Evolutionary conservation across 495 filamentous ascomycete genomes (phyloP).

Genomic region (Neurospora sp.): DNA sequence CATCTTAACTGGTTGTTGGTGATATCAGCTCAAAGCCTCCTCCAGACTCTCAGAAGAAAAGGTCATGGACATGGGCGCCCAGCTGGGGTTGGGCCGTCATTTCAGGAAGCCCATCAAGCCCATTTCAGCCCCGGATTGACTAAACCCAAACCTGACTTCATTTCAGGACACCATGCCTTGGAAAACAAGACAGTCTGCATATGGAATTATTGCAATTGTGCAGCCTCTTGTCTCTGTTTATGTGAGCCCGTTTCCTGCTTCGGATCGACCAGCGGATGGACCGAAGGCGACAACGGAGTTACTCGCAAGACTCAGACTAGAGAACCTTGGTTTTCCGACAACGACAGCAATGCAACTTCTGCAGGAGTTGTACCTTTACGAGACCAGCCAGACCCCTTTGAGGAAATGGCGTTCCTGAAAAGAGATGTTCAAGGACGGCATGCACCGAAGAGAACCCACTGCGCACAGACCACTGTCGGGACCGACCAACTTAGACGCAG

Average conservation of each 20-base stretch:
- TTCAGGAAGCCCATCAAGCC: background rate
- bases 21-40: background rate
- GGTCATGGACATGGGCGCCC: background rate
- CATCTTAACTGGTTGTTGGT: background rate
- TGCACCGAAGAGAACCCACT: background rate
- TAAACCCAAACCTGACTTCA: background rate
- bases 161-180: background rate
- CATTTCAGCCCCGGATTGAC: background rate
- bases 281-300: too few species aligned
- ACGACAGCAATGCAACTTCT: too few species aligned
- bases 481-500: constrained; percentile 4
- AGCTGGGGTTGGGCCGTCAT: background rate
- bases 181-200: background rate
- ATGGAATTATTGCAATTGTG: background rate
- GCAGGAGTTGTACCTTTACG: background rate
- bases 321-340: too few species aligned
- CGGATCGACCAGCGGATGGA: too few species aligned
- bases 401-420: background rate
- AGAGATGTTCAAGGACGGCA: background rate
- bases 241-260: background rate
- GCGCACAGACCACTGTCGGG: background rate
- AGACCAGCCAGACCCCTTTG: background rate
- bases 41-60: background rate
- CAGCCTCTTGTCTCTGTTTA: background rate
- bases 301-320: too few species aligned